Percentiles rank a stretch among this genome's conserved stretches.
These are phyloP conservation scores for Quercus mongolica DNA, from an alignment of 306 rosid species.

Conservation along the genomic window DNA sequence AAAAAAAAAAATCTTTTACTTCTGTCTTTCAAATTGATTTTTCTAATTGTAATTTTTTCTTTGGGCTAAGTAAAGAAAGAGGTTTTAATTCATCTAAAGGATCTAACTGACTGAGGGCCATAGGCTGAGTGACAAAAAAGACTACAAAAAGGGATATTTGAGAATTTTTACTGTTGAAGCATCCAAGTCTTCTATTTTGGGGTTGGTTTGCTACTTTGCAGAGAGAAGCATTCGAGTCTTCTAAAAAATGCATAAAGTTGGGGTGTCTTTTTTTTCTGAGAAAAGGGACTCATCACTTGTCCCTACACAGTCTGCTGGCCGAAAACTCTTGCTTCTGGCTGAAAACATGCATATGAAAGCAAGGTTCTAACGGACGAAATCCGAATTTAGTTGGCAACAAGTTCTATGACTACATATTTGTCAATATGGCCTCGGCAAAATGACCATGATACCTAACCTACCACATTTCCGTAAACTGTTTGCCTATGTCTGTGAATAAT, in stretches of 20 bases:
- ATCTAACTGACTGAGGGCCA: neutral
- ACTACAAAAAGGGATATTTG: slow-evolving; percentile 4
- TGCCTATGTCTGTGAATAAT: too few relatives aligned
- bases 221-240: neutral
- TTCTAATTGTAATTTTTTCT: too few relatives aligned
- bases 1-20: too few relatives aligned
- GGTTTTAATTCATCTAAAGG: neutral
- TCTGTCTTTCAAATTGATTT: too few relatives aligned
- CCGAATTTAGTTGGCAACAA: slow-evolving; percentile 26
- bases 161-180: slow-evolving; percentile 31
- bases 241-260: slow-evolving; percentile 20
- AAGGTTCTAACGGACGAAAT: neutral
- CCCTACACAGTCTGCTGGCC: slow-evolving; percentile 41
- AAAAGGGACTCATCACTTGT: slow-evolving; percentile 33
- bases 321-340: slow-evolving; percentile 41
- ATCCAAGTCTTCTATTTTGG: neutral
- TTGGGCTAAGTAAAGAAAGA: too few relatives aligned
- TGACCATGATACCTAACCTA: neutral
- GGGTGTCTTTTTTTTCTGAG: slow-evolving; percentile 18
- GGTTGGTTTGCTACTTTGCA: too few relatives aligned
- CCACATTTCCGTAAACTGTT: neutral
- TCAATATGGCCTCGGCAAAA: slow-evolving; percentile 1
- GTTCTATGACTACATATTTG: neutral
- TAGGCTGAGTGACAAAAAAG: slow-evolving; percentile 1
- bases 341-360: slow-evolving; percentile 12